A percentile compares a stretch with the other conserved stretches of the same genome.
Evolutionary conservation across 345 rosid species (phyloP).

Genomic region (Corchorus capsularis): DNA sequence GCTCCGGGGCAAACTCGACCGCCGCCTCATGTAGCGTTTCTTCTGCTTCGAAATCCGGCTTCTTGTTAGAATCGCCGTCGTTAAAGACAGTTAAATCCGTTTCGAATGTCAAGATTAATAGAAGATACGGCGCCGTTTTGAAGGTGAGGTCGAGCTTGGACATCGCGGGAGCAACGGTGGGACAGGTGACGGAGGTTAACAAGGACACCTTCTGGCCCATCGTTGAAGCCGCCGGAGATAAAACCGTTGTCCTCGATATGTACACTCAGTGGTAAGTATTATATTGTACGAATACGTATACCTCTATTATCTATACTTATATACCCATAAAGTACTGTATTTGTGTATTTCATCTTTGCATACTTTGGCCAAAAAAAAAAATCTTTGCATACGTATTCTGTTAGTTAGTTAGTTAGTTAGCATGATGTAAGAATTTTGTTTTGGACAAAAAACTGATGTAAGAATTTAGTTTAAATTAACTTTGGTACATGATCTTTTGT

Average conservation of each 20-base stretch:
- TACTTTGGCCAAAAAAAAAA: no score
- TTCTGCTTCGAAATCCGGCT: conserved; percentile 11
- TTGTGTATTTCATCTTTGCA: background rate
- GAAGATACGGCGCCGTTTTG: conserved; percentile 19
- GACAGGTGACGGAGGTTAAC: conserved; percentile 80
- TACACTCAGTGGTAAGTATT: conserved; percentile 79
- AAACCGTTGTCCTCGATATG: conserved; percentile 90
- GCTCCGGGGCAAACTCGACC: conserved; percentile 20
- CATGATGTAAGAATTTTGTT: background rate
- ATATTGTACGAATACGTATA: background rate
- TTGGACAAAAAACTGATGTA: no score
- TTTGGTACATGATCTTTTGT: background rate
- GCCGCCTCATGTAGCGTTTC: conserved; percentile 16
- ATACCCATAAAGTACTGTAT: background rate
- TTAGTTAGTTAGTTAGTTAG: background rate
- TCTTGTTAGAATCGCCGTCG: conserved; percentile 12
- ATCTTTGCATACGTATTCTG: background rate
- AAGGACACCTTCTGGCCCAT: conserved; percentile 96
- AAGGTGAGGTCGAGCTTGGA: conserved; percentile 69
- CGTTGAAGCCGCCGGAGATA: conserved; percentile 78
- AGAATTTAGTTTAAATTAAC: background rate
- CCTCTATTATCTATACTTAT: background rate
- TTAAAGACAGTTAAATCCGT: conserved; percentile 11
- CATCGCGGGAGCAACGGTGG: conserved; percentile 59
- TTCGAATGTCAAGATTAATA: conserved; percentile 7